Evolutionary conservation across 495 filamentous ascomycete species (phyloP), one percentile per base, ranked within the genome.

Genomic region (Xylaria scruposa): DNA sequence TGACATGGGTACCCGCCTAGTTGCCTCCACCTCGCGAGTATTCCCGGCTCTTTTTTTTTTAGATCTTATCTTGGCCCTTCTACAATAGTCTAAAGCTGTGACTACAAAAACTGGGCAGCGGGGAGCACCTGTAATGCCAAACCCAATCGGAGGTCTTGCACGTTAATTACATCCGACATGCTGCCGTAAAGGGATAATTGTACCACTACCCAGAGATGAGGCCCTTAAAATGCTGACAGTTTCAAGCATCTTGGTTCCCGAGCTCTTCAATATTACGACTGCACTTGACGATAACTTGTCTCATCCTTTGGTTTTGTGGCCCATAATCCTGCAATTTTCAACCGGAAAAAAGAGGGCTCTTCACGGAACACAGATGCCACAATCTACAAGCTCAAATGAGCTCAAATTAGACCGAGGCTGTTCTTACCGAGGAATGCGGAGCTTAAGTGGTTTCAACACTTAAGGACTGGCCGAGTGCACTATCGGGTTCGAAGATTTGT

Each of bases 221-320:
- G 4, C 33, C 49, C 33, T 56, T 26, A 21, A 56, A 42, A 54
- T 56, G 65, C 47, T 67, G 65, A 67, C 65, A 67, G 29, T 56
- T 67, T 29, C 49, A 24, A 56, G 33, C 65, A 38, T 31, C n/a
- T 46, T 40, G 19, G n/a, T 12, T 56, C 33, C 29, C 13, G 7
- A 60, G 8, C 58, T 60, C 31, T 36, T 60, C 17, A 8, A 60
- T 33, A 38, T 21, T 60, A 60, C 19, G 7, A 60, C 58, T 60
- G 1, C 10, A 40, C 58, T 36, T n/a, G 58, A 12, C 19, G 21
- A 12, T n/a, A 10, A 15, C 3, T 58, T 58, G 33, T 60, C 38
- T 60, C 54, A 4, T 60, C 12, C 6, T 36, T 21, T 13, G 5
- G n/a, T 38, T 59, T 17, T 17, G 54, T 21, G 17, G 31, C 31